These are phyloP conservation scores for Rhazya stricta DNA, from an alignment of 257 asterid genomes.

Conservation along the genomic window DNA sequence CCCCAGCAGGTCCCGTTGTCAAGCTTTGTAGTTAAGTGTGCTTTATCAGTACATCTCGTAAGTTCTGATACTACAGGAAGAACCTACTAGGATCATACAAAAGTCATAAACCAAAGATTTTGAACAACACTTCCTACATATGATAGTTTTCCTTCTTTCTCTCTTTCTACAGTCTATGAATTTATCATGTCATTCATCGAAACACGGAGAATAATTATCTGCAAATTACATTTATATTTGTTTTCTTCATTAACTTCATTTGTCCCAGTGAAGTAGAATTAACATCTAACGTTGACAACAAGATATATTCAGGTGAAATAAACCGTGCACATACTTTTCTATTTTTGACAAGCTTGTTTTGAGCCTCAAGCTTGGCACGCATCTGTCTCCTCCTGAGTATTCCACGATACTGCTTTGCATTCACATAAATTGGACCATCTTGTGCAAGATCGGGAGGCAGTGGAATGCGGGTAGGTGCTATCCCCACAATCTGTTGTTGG, in stretches of 20 bases:
- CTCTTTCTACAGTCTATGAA: not conserved
- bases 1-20: no score
- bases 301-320: not conserved
- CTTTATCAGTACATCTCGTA: not conserved
- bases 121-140: not conserved
- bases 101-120: not conserved
- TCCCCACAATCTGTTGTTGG: slow-evolving; percentile 61
- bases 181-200: not conserved
- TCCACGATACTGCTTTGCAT: slow-evolving; percentile 88
- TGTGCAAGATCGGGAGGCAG: slow-evolving; percentile 74
- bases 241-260: not conserved
- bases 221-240: not conserved
- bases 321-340: slow-evolving; percentile 56
- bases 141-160: not conserved
- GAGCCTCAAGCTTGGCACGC: slow-evolving; percentile 96
- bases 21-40: no score
- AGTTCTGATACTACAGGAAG: not conserved
- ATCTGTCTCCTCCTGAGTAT: slow-evolving; percentile 84
- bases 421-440: slow-evolving; percentile 87
- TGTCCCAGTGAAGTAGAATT: not conserved
- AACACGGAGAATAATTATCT: not conserved
- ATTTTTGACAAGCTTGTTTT: slow-evolving; percentile 70
- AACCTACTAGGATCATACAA: no score
- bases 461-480: slow-evolving; percentile 62
- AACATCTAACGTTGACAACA: not conserved